Base-by-base conservation (phyloP, 768 basidiomycete genomes). In the Erythrobasidium yunnanense region DNA sequence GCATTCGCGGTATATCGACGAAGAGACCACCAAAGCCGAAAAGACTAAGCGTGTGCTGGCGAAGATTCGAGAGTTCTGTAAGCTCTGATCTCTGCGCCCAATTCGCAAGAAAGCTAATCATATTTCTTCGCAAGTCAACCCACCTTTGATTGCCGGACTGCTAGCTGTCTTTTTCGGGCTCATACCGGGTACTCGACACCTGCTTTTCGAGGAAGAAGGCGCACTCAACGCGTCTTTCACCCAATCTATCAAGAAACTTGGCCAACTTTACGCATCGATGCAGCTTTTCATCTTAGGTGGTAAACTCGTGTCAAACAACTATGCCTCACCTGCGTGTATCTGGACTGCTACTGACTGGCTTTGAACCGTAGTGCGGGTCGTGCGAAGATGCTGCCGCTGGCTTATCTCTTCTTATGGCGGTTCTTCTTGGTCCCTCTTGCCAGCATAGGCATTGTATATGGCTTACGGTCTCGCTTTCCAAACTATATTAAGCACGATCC, bases 221-320 rank as follows among this genome's bases (percentile, higher is more conserved):
- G 23, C 54, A 15, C 27, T 55, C 2, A 17, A 42, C 29, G 65
- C 52, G n/a, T 57, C 30, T 46, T 46, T 66, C 38, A 66, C 65
- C 17, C 65, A 66, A 32, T 42, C 33, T 13, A 22, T 66, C 8
- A 54, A 53, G 35, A 35, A 23, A 7, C 20, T 66, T 6, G 65
- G 65, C 53, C 34, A 66, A 46, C 42, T 66, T 1, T 66, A 66
- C 25, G 56, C 65, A 3, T 52, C 54, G 7, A 15, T 66, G 2
- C 65, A 66, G 29, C 55, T 66, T 52, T 55, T 66, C 18, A 45
- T 42, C 5, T 29, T 66, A 17, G 65, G 65, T 42, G 65, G 52
- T 17, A 66, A 66, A 29, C 42, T 66, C 4, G 65, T 54, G 4
- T 42, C 54, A 17, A 66, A 66, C 11, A 20, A 6, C 45, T 2